Evolutionary conservation across 2,329 filamentous ascomycete species (phyloP), one percentile per base, ranked within the genome.

Genomic region (Botrytis elliptica): DNA sequence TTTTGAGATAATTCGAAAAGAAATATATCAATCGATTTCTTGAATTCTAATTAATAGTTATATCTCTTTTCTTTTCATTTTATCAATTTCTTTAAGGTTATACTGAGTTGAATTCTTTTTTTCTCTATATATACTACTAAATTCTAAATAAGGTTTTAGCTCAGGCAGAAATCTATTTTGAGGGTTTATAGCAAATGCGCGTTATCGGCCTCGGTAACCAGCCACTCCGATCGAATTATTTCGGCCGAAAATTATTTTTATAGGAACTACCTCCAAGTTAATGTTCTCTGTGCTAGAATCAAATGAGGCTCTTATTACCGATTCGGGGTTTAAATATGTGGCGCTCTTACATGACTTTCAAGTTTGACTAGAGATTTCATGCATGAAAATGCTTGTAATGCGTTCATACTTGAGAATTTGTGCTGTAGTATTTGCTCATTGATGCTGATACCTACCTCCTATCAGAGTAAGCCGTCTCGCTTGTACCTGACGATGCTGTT

Each of bases 201-300:
- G 29, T 29, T 29, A 29, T 29, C 29, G 29, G 29, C 29, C 29
- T 29, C 29, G 29, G 29, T 29, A 29, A 29, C 57, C 20, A 60
- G 57, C 57, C 57, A 60, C 57, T 25, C 2, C 33, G 5, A 14
- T 10, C 33, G 2, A 25, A 25, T 25, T 60, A 22, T 52, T 25
- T 62, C 59, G 59, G 59, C 59, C 59, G 59, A 62, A 62, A 36
- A 36, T 62, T 33, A 62, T 52, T 52, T 14, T n/a, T 52, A 52
- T 12, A 52, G 49, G 10, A 52, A 52, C 49, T 52, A 38, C 20
- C 33, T 3, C 6, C 59, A 8, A 62, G 10, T 62, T 2, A 38
- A 33, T 38, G 10, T 25, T 62, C 59, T 25, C n/a, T 3, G 9
- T 36, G 20, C 33, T 25, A 38, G 20, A 62, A 38, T 62, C 8